These are phyloP conservation scores for Rhodamnia argentea DNA, from an alignment of 345 rosid species.

Conservation along the genomic window DNA sequence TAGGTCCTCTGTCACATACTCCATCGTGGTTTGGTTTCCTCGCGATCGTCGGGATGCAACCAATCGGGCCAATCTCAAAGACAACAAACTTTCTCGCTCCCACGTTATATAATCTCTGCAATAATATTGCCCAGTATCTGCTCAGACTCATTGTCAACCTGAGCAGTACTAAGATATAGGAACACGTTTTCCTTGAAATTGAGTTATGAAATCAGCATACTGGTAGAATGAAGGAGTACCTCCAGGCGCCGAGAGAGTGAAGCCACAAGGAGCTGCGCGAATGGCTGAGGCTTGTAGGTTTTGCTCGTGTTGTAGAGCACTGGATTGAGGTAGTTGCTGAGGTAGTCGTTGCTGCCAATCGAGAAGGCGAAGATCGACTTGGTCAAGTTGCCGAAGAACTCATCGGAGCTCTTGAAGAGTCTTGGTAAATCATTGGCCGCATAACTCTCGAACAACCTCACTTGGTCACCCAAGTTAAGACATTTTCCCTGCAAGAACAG, in stretches of 20 bases:
- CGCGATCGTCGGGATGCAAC: slow-evolving; percentile 29
- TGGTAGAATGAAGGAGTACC: neutral
- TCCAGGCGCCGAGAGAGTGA: neutral
- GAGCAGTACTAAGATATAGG: neutral
- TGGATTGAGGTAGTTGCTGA: slow-evolving; percentile 7
- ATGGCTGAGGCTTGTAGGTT: slow-evolving; percentile 6
- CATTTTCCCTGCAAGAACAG: slow-evolving; percentile 25
- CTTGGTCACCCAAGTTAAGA: slow-evolving; percentile 28
- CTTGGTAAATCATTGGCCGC: slow-evolving; percentile 1
- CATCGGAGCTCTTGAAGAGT: slow-evolving; percentile 6
- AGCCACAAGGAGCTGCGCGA: slow-evolving; percentile 15
- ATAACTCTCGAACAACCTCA: slow-evolving; percentile 9
- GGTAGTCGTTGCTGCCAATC: slow-evolving; percentile 34
- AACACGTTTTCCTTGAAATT: neutral
- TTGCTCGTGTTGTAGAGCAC: neutral
- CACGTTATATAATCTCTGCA: slow-evolving; percentile 17
- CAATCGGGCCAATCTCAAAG: slow-evolving; percentile 36
- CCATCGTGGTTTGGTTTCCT: slow-evolving; percentile 10
- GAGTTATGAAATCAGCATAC: neutral
- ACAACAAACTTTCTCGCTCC: slow-evolving; percentile 34
- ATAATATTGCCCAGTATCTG: neutral
- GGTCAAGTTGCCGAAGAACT: slow-evolving; percentile 11
- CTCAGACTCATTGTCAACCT: neutral
- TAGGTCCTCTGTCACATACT: slow-evolving; percentile 17
- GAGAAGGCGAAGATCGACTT: slow-evolving; percentile 22